Conservation (phyloP, 441 rosid species). For the Mallotus japonicus region DNA sequence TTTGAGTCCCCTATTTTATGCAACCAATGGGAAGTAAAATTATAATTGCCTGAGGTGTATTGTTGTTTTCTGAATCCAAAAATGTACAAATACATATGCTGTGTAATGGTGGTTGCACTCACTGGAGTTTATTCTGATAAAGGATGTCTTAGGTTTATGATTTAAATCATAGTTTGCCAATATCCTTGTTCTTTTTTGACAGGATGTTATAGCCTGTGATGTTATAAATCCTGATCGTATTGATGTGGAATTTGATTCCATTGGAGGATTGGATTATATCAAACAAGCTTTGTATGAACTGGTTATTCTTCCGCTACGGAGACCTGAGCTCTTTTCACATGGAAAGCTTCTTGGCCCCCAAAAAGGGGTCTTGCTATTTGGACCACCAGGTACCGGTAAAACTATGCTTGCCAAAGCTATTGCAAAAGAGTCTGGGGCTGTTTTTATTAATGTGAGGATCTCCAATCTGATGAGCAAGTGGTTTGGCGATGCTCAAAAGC, state of each 20-base stretch:
- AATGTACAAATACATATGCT: no score
- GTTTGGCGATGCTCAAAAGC: conserved; percentile 99
- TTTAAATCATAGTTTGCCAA: neutral
- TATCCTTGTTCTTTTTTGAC: conserved; percentile 14
- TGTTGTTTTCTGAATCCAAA: no score
- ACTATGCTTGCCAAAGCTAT: conserved; percentile 99
- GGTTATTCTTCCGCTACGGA: conserved; percentile 76
- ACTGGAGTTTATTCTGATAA: no score
- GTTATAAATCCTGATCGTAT: conserved; percentile 89
- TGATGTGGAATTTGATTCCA: conserved; percentile 84
- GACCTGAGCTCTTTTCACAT: conserved; percentile 82
- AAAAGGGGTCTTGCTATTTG: conserved; percentile 89
- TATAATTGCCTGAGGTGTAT: no score
- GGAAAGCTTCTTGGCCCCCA: conserved; percentile 96
- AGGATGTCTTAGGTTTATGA: neutral
- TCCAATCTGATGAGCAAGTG: conserved; percentile 97
- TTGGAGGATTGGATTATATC: conserved; percentile 79
- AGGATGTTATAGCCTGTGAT: conserved; percentile 98
- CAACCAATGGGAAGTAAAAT: no score
- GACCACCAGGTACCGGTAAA: conserved; percentile 98
- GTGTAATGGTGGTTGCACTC: no score
- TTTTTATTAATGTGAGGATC: conserved; percentile 80
- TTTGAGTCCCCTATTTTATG: no score
- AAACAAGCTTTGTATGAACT: conserved; percentile 79
- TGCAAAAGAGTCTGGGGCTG: conserved; percentile 94